Percentiles rank a stretch among this genome's conserved stretches.
Evolutionary conservation across 2,329 filamentous ascomycete species (phyloP).

Genomic region (Fusarium sp.): DNA sequence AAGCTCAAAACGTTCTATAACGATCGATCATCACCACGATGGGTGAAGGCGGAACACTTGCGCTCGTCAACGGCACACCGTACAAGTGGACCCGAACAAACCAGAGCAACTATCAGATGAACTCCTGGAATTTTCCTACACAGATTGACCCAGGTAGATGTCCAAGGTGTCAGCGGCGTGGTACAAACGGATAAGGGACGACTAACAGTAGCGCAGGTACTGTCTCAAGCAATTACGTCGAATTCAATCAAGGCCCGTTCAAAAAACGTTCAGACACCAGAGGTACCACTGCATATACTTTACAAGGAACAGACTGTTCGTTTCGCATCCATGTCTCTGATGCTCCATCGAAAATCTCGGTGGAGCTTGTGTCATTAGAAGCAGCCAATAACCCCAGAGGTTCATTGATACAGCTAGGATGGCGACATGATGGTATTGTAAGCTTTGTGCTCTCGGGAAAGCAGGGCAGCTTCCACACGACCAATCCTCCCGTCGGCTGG

Average conservation of each 20-base stretch:
- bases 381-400: neutral
- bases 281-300: neutral
- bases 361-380: neutral
- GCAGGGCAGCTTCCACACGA: neutral
- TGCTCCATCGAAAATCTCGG: neutral
- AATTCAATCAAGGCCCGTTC: neutral
- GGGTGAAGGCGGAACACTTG: neutral
- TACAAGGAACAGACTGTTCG: neutral
- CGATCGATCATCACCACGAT: neutral
- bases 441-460: neutral
- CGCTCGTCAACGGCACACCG: neutral
- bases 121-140: neutral
- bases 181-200: neutral
- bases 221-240: neutral
- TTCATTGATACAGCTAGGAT: neutral
- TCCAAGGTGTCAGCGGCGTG: neutral
- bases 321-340: neutral
- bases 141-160: neutral
- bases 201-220: neutral
- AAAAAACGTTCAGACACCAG: neutral
- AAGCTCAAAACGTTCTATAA: neutral
- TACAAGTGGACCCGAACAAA: neutral
- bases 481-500: neutral
- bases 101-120: constrained; percentile 2
- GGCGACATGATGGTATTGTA: constrained; percentile 1